Percentiles rank a stretch among this genome's conserved stretches.
Evolutionary conservation across 2,329 filamentous ascomycete species (phyloP).

Genomic region (Fusarium falciforme): DNA sequence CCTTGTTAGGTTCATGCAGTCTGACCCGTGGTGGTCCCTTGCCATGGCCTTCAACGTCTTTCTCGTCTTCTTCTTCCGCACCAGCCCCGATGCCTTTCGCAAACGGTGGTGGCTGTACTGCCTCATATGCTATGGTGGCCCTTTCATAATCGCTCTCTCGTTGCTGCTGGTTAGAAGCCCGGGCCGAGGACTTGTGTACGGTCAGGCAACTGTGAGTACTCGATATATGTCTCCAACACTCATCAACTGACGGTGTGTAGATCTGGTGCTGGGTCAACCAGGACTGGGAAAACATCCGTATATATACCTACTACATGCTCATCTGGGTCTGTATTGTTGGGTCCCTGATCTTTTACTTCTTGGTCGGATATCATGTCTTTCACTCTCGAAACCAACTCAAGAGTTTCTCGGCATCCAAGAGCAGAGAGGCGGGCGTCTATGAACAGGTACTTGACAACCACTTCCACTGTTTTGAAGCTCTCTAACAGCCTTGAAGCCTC

Average conservation of each 20-base stretch:
- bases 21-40: slow-evolving; percentile 81
- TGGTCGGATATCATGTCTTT: slow-evolving; percentile 71
- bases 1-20: slow-evolving; percentile 75
- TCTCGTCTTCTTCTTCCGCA: slow-evolving; percentile 72
- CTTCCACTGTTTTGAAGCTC: neutral
- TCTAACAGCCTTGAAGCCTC: slow-evolving; percentile 31
- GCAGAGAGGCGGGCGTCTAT: slow-evolving; percentile 38
- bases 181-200: slow-evolving; percentile 59
- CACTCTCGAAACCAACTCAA: slow-evolving; percentile 66
- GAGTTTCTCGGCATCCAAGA: slow-evolving; percentile 60
- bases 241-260: slow-evolving; percentile 47
- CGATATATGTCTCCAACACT: neutral
- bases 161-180: slow-evolving; percentile 67
- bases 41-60: slow-evolving; percentile 88
- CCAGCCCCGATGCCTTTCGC: slow-evolving; percentile 74
- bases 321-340: slow-evolving; percentile 70
- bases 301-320: slow-evolving; percentile 71
- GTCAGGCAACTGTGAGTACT: slow-evolving; percentile 65
- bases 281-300: slow-evolving; percentile 66
- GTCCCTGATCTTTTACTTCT: slow-evolving; percentile 65
- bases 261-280: slow-evolving; percentile 72
- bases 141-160: slow-evolving; percentile 73
- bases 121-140: slow-evolving; percentile 76
- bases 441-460: slow-evolving; percentile 49
- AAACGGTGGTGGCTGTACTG: slow-evolving; percentile 79